These are phyloP conservation scores for Leucocoprinus sp. DNA, from an alignment of 768 basidiomycete species.

Conservation along the genomic window DNA sequence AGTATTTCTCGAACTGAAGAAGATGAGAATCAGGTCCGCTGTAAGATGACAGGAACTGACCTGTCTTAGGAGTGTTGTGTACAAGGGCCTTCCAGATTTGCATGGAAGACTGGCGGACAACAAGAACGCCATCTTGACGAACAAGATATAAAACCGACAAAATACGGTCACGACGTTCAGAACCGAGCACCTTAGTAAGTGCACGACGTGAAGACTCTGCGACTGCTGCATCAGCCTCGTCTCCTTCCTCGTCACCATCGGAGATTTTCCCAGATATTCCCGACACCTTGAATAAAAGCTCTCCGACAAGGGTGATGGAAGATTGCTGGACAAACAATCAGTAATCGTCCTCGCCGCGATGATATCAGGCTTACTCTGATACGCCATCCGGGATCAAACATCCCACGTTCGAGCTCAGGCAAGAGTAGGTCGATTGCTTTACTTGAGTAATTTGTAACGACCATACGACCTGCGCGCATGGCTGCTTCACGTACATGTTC, in stretches of 20 bases:
- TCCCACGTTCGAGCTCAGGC: slow-evolving; percentile 88
- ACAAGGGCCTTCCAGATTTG: slow-evolving; percentile 99
- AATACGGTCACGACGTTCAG: slow-evolving; percentile 84
- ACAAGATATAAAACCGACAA: slow-evolving; percentile 87
- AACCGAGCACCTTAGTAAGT: slow-evolving; percentile 80
- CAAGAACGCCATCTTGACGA: slow-evolving; percentile 84
- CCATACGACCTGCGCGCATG: slow-evolving; percentile 98
- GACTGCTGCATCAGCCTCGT: slow-evolving; percentile 51
- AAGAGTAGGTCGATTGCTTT: slow-evolving; percentile 90
- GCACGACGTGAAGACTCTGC: slow-evolving; percentile 81
- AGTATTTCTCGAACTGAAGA: slow-evolving; percentile 78
- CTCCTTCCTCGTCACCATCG: slow-evolving; percentile 67
- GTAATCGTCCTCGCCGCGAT: slow-evolving; percentile 9
- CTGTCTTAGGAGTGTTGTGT: slow-evolving; percentile 86
- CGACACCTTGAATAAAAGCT: slow-evolving; percentile 92
- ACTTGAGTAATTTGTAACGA: slow-evolving; percentile 87
- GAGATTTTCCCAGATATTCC: slow-evolving; percentile 89
- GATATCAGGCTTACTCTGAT: slow-evolving; percentile 60
- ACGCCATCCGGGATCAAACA: slow-evolving; percentile 94
- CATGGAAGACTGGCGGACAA: slow-evolving; percentile 84
- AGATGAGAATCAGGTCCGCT: slow-evolving; percentile 6
- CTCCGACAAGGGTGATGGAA: slow-evolving; percentile 92
- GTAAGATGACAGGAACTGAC: slow-evolving; percentile 28
- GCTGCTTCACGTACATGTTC: slow-evolving; percentile 96
- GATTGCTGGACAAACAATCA: slow-evolving; percentile 56